phyloP scores from a whole-genome alignment of 139 green algal genomes.

The Chlamydomonas schloesseri region DNA sequence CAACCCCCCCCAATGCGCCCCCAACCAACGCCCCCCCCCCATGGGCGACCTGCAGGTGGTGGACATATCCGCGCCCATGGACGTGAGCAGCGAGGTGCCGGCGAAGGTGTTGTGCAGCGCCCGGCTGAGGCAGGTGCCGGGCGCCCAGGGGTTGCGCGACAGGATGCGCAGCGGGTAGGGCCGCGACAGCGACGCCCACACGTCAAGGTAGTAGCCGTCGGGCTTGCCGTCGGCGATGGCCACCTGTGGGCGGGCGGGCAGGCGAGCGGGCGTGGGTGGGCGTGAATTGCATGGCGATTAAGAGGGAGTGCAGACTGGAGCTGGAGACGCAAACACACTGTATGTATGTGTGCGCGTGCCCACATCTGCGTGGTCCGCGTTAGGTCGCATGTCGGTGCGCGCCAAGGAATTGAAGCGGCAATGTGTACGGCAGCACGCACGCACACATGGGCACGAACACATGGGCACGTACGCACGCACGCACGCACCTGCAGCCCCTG shows the following conservation, averaged over 20 bases:
- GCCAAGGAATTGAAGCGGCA: no score
- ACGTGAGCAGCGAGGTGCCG: constrained; percentile 44
- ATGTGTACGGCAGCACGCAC: no score
- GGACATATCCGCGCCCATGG: constrained; percentile 32
- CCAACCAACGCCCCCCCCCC: no score
- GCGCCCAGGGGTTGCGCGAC: constrained; percentile 17
- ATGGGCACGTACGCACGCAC: no score
- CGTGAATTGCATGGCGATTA: no score
- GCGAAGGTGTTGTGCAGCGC: neutral
- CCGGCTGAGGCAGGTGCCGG: constrained; percentile 50
- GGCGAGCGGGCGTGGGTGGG: neutral
- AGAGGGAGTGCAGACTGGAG: neutral
- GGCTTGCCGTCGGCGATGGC: constrained; percentile 46
- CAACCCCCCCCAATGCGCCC: no score
- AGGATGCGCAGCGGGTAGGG: constrained; percentile 46
- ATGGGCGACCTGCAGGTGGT: constrained; percentile 42
- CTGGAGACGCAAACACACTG: neutral
- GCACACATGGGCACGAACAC: no score
- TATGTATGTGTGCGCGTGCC: no score
- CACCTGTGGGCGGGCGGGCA: constrained; percentile 20
- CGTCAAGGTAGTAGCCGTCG: constrained; percentile 46
- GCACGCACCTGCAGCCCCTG: constrained; percentile 43
- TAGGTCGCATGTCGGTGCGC: neutral
- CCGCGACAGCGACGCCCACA: constrained; percentile 33
- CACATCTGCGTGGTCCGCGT: neutral